Percentiles rank a stretch among this genome's conserved stretches.
Evolutionary conservation across 306 rosid genomes (phyloP).

Genomic region (Fragaria vesca): DNA sequence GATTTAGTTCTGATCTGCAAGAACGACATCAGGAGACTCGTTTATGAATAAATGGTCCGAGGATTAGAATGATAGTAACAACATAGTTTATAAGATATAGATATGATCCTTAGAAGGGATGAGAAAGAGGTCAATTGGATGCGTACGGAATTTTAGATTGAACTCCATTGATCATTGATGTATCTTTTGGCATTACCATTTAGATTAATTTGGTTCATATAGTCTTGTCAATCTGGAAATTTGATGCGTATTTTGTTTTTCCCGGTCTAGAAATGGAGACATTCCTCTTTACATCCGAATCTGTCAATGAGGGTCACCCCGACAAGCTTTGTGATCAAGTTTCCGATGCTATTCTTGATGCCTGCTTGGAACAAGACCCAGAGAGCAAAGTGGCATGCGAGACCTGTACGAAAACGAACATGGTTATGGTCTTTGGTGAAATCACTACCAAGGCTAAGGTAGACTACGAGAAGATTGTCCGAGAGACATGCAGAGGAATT

Average conservation of each 20-base stretch:
- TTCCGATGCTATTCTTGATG: slow-evolving; percentile 74
- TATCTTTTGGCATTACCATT: neutral
- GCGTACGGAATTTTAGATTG: too few species aligned
- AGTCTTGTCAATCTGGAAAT: neutral
- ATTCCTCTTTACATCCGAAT: slow-evolving; percentile 80
- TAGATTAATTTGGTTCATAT: neutral
- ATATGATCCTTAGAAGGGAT: neutral
- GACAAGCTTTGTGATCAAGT: slow-evolving; percentile 85
- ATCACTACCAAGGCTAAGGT: slow-evolving; percentile 75
- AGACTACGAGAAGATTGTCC: slow-evolving; percentile 74
- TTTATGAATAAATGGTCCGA: neutral
- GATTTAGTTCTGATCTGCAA: neutral
- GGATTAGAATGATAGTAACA: neutral
- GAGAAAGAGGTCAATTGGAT: neutral
- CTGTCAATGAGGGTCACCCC: slow-evolving; percentile 82
- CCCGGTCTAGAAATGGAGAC: slow-evolving; percentile 53
- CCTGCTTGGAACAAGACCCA: slow-evolving; percentile 73
- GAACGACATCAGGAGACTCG: neutral
- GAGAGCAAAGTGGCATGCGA: slow-evolving; percentile 84
- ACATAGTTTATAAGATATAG: neutral
- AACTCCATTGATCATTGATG: neutral
- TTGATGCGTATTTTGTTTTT: neutral
- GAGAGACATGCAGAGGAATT: slow-evolving; percentile 73
- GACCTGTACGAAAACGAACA: slow-evolving; percentile 85
- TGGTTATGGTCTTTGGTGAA: slow-evolving; percentile 91